Evolutionary conservation across 805 yeast species (phyloP), one percentile per base, ranked within the genome.

Genomic region (Brettanomyces anomalus): DNA sequence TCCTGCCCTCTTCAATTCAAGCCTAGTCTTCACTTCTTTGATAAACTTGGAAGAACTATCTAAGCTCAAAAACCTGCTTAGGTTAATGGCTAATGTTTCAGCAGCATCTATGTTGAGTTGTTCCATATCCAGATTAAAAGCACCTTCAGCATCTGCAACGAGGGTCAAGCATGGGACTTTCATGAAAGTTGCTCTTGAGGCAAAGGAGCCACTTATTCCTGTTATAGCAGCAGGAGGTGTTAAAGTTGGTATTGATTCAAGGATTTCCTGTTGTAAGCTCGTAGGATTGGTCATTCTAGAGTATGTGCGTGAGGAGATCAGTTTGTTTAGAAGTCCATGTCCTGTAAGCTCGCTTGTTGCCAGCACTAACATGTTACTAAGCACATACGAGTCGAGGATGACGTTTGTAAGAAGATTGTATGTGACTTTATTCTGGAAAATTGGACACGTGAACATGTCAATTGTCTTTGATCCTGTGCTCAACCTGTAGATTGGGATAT

Each of bases 171-270:
- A 41, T 4, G 43, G 43, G 3, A 44, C 42, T 13, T 46, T 36
- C 3, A 28, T 35, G 5, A 46, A 42, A 16, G 45, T 51, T 4
- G 58, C 44, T 19, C 56, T 62, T 2, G 76, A 58, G 1, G 60
- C 46, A 7, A 72, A 33, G 0, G 76, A 57, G 0, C 70, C 77
- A 1, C 62, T 47, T 8, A 65, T 57, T 0, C 78, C 79, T 1
- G 77, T 68, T 32, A 72, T 52, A 36, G 66, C 65, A 49, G 69
- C 71, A 0, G 80, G 80, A 1, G 80, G 79, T 37, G 53, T 58
- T 48, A 74, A 56, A 8, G 39, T 37, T 2, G 76, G 71, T 15
- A 72, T 57, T 13, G 49, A 11, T 11, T 39, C 11, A 18, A 37
- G 5, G 8, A 14, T 16, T 19, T 18, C 8, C 7, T n/a, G 16